Evolutionary conservation across 2,329 filamentous ascomycete genomes (phyloP).

Genomic region (Acarospora socialis): DNA sequence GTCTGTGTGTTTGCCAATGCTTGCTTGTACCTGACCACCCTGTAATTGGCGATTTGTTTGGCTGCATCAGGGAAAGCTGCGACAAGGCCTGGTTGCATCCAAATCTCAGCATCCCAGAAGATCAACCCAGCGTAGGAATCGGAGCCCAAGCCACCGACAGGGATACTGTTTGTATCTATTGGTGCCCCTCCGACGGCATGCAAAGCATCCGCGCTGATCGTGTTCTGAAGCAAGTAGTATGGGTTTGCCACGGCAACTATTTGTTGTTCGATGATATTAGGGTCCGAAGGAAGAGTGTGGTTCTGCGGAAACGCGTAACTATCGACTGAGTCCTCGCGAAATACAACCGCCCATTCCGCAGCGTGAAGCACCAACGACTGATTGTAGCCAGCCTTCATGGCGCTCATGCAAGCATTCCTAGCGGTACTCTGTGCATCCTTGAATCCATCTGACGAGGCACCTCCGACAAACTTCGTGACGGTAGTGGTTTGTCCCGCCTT

Average conservation of each 20-base stretch:
- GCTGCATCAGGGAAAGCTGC: conserved; percentile 48
- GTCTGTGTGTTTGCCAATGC: conserved; percentile 45
- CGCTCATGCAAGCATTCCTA: conserved; percentile 37
- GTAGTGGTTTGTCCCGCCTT: conserved; percentile 38
- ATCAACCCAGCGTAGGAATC: conserved; percentile 52
- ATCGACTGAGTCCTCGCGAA: conserved; percentile 49
- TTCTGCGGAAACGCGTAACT: conserved; percentile 43
- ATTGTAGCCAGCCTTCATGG: conserved; percentile 40
- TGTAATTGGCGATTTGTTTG: conserved; percentile 50
- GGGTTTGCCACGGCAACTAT: conserved; percentile 34
- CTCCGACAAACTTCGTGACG: conserved; percentile 53
- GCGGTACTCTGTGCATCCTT: conserved; percentile 41
- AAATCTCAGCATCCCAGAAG: conserved; percentile 54
- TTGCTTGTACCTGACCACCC: conserved; percentile 43
- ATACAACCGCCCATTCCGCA: conserved; percentile 46
- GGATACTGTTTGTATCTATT: conserved; percentile 48
- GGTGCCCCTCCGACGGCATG: conserved; percentile 33
- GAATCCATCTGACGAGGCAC: conserved; percentile 56
- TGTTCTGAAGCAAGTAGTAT: conserved; percentile 36
- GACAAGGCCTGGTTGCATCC: conserved; percentile 54
- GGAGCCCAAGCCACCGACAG: conserved; percentile 53
- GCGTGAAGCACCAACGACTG: conserved; percentile 41
- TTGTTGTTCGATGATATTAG: conserved; percentile 39
- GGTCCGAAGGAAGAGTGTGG: conserved; percentile 42
- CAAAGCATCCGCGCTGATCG: conserved; percentile 39